Conservation (phyloP, 208 protist species). For the Leishmania tarentolae region DNA sequence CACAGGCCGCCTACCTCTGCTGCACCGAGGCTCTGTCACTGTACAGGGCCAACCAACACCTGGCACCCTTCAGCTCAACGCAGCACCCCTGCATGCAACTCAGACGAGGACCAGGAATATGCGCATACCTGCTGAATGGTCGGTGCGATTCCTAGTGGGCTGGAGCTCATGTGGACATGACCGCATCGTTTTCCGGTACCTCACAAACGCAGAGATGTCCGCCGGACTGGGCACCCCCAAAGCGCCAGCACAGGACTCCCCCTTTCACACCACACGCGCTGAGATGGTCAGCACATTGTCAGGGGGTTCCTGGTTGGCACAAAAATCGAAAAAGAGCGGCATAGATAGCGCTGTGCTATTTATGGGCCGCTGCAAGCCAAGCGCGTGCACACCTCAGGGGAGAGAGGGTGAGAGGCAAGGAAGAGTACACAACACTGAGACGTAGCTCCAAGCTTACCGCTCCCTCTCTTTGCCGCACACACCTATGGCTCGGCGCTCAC, state of each 20-base stretch:
- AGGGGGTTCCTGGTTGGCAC: not conserved
- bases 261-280: no score
- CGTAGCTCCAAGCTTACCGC: not conserved
- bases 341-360: not conserved
- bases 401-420: not conserved
- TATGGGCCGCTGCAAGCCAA: not conserved
- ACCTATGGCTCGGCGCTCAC: constrained; percentile 23
- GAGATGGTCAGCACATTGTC: not conserved
- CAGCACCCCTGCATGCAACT: not conserved
- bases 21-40: not conserved
- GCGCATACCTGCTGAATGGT: not conserved
- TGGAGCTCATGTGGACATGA: not conserved
- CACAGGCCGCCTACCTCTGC: not conserved
- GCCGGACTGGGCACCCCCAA: no score
- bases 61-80: not conserved
- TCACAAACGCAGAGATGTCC: not conserved
- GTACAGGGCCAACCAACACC: not conserved
- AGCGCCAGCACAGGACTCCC: no score
- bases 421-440: not conserved
- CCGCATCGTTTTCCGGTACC: not conserved
- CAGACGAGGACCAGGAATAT: not conserved
- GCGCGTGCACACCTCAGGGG: no score
- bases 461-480: not conserved
- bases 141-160: not conserved
- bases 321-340: not conserved